A percentile compares a stretch with the other conserved stretches of the same genome.
Evolutionary conservation across 495 filamentous ascomycete species (phyloP).

Genomic region (Lindgomyces ingoldianus): DNA sequence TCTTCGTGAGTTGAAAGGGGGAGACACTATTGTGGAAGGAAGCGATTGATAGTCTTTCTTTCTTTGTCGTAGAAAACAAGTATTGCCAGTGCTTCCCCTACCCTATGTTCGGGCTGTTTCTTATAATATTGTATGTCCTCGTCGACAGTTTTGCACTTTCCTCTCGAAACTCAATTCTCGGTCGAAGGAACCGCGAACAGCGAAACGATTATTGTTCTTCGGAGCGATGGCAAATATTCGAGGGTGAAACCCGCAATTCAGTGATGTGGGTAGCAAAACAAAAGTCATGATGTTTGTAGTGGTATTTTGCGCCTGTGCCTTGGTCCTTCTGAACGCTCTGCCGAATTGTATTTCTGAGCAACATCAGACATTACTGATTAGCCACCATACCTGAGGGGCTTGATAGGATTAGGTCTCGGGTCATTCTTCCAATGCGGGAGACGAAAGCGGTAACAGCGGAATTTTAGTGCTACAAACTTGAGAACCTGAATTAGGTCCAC

Average conservation of each 20-base stretch:
- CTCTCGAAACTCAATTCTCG: background rate
- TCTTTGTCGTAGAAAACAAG: background rate
- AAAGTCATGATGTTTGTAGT: background rate
- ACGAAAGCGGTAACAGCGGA: too few species aligned
- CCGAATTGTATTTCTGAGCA: background rate
- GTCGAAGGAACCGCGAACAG: background rate
- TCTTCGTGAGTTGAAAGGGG: slow-evolving; percentile 37
- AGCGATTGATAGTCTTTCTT: background rate
- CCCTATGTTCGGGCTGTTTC: background rate
- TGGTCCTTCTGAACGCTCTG: background rate
- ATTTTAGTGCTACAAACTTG: too few species aligned
- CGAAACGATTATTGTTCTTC: too few species aligned
- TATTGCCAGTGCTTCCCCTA: background rate
- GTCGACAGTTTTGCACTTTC: background rate
- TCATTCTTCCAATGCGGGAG: too few species aligned
- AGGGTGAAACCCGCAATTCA: background rate
- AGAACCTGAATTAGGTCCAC: too few species aligned
- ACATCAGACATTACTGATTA: background rate
- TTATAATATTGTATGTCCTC: background rate
- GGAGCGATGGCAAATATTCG: too few species aligned
- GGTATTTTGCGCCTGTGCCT: background rate
- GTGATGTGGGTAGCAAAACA: background rate
- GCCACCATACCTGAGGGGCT: too few species aligned
- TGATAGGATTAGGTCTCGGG: too few species aligned
- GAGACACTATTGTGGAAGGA: background rate